Percentiles rank a stretch among this genome's conserved stretches.
phyloP scores from a whole-genome alignment of 1,284 basidiomycete genomes.

The Athelia psychrophila region DNA sequence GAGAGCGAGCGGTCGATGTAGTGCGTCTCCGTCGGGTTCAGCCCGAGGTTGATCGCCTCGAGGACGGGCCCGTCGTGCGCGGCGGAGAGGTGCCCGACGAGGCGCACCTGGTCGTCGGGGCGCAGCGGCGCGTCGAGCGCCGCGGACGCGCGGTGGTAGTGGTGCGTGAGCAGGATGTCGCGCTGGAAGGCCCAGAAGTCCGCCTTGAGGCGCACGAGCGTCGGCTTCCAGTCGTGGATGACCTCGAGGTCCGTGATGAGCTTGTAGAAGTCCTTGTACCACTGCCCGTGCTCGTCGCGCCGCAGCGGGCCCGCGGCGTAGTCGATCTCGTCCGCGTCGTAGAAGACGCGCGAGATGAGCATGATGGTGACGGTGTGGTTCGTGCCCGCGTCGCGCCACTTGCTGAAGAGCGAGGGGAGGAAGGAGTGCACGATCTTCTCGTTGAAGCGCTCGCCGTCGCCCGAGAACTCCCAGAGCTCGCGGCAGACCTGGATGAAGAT shows the following conservation, averaged over 20 bases:
- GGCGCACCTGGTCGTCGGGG: slow-evolving; percentile 55
- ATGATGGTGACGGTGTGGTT: slow-evolving; percentile 96
- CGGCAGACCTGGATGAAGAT: slow-evolving; percentile 96
- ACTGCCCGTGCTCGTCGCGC: slow-evolving; percentile 68
- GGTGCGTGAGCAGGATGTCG: slow-evolving; percentile 84
- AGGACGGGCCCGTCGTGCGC: slow-evolving; percentile 95
- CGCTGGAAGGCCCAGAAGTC: slow-evolving; percentile 87
- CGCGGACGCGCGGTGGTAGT: slow-evolving; percentile 72
- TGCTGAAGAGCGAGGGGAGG: slow-evolving; percentile 79
- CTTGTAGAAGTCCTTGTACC: slow-evolving; percentile 97
- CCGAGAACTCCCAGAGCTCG: slow-evolving; percentile 97
- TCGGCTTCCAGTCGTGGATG: slow-evolving; percentile 83
- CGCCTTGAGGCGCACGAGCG: slow-evolving; percentile 84
- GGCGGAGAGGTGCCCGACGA: slow-evolving; percentile 78
- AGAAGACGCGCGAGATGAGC: slow-evolving; percentile 92
- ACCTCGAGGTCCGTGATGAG: slow-evolving; percentile 93
- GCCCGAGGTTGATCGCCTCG: slow-evolving; percentile 90
- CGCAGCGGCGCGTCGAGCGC: slow-evolving; percentile 35
- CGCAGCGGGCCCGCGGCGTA: slow-evolving; percentile 76
- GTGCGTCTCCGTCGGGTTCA: slow-evolving; percentile 93
- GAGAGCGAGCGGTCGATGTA: slow-evolving; percentile 95
- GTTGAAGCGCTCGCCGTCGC: slow-evolving; percentile 93
- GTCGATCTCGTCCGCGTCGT: slow-evolving; percentile 79
- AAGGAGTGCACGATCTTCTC: slow-evolving; percentile 96
- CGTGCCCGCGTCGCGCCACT: slow-evolving; percentile 81